Evolutionary conservation across 208 protist species (phyloP).

Genomic region (Histomonas meleagridis): DNA sequence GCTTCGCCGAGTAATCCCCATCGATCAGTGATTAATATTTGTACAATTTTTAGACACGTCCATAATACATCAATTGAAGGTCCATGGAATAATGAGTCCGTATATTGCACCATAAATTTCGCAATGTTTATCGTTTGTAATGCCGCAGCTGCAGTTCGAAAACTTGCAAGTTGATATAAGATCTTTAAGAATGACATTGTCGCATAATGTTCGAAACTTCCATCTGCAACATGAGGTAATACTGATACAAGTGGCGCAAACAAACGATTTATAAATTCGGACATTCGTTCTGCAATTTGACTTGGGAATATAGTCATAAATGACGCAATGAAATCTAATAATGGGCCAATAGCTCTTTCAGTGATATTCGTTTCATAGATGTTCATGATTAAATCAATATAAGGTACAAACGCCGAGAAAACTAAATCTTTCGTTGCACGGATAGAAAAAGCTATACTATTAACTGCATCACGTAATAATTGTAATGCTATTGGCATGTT

Average conservation of each 20-base stretch:
- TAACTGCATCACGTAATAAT: background rate
- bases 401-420: background rate
- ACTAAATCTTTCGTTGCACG: background rate
- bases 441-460: background rate
- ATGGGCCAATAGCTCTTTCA: background rate
- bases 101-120: background rate
- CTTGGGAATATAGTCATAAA: background rate
- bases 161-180: background rate
- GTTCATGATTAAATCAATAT: background rate
- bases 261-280: background rate
- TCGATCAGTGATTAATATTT: background rate
- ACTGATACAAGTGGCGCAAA: background rate
- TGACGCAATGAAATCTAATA: background rate
- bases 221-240: background rate
- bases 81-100: background rate
- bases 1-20: background rate
- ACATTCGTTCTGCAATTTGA: background rate
- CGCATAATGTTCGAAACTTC: background rate
- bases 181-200: background rate
- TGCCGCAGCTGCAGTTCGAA: background rate
- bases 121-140: background rate
- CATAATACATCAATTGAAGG: background rate
- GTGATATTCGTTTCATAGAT: background rate
- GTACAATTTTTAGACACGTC: background rate
- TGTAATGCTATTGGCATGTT: background rate